A percentile compares a stretch with the other conserved stretches of the same genome.
Evolutionary conservation across 148 eudicot species (phyloP).

Genomic region (Cornus kousa): DNA sequence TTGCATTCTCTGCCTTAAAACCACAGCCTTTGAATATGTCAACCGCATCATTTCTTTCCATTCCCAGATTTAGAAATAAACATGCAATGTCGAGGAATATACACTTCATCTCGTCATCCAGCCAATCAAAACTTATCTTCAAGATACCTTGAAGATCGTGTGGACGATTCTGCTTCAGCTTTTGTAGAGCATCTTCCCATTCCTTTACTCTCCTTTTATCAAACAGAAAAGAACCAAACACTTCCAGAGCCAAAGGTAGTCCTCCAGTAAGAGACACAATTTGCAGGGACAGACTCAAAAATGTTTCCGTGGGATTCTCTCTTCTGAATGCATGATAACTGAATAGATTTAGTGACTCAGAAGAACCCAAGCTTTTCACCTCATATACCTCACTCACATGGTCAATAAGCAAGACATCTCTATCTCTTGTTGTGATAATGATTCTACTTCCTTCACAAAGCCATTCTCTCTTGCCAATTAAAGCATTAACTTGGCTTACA

Average conservation of each 20-base stretch:
- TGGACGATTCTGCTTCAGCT: slow-evolving; percentile 37
- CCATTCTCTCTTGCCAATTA: slow-evolving; percentile 37
- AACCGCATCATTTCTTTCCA: slow-evolving; percentile 32
- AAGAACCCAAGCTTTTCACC: slow-evolving; percentile 23
- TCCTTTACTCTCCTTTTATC: slow-evolving; percentile 42
- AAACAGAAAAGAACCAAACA: slow-evolving; percentile 55
- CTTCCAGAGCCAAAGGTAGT: slow-evolving; percentile 71
- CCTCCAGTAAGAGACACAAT: slow-evolving; percentile 52
- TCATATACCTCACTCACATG: slow-evolving; percentile 40
- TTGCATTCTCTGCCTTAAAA: slow-evolving; percentile 41
- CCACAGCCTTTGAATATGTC: slow-evolving; percentile 53
- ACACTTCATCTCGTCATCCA: slow-evolving; percentile 41
- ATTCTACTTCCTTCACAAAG: slow-evolving; percentile 52
- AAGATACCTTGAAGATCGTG: slow-evolving; percentile 40
- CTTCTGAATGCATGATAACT: slow-evolving; percentile 57
- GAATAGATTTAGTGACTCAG: slow-evolving; percentile 47
- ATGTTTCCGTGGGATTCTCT: slow-evolving; percentile 31
- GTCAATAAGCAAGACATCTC: slow-evolving; percentile 13
- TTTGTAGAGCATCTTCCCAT: slow-evolving; percentile 44
- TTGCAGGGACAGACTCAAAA: slow-evolving; percentile 19
- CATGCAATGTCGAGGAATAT: slow-evolving; percentile 66
- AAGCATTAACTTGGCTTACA: slow-evolving; percentile 23
- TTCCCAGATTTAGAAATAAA: slow-evolving; percentile 40
- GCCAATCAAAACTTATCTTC: slow-evolving; percentile 47
- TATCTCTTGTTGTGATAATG: slow-evolving; percentile 49